phyloP scores from a whole-genome alignment of 2,329 filamentous ascomycete genomes.

The Grosmannia huntii region DNA sequence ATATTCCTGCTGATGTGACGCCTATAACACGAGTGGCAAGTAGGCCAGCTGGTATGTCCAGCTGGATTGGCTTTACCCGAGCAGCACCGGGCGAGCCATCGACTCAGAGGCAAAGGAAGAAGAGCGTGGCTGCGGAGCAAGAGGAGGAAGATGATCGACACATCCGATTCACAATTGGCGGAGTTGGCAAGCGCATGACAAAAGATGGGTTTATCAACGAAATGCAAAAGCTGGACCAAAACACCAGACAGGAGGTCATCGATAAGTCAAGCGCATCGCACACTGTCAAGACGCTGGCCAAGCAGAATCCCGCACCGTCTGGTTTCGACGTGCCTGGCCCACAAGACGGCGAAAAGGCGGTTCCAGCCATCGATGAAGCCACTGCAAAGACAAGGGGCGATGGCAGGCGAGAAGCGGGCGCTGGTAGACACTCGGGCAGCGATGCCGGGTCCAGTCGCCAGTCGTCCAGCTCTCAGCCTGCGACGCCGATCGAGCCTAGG shows the following conservation, averaged over 20 bases:
- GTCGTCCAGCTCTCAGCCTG: conserved; percentile 4
- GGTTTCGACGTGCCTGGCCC: conserved; percentile 1
- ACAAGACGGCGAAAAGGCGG: not conserved
- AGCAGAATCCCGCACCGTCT: conserved; percentile 19
- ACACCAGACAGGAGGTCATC: conserved; percentile 42
- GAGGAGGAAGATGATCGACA: conserved; percentile 54
- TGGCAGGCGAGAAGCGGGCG: not conserved
- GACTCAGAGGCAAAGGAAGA: conserved; percentile 21
- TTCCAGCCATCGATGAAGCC: not conserved
- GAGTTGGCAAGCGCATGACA: conserved; percentile 61
- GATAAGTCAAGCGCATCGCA: conserved; percentile 35
- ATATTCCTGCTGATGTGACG: conserved; percentile 17
- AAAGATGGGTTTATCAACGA: conserved; percentile 70
- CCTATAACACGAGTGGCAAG: conserved; percentile 20
- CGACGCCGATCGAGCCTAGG: not conserved
- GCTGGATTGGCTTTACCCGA: conserved; percentile 37
- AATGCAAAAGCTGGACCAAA: conserved; percentile 58
- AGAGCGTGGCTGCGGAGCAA: conserved; percentile 26
- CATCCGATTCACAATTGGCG: conserved; percentile 64
- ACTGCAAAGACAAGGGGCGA: not conserved
- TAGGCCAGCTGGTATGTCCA: conserved; percentile 25
- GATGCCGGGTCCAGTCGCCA: not conserved
- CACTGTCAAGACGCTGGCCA: conserved; percentile 36
- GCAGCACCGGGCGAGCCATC: conserved; percentile 17
- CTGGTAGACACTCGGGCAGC: not conserved